Base-by-base conservation (phyloP, 768 basidiomycete species). In the Suillus discolor region DNA sequence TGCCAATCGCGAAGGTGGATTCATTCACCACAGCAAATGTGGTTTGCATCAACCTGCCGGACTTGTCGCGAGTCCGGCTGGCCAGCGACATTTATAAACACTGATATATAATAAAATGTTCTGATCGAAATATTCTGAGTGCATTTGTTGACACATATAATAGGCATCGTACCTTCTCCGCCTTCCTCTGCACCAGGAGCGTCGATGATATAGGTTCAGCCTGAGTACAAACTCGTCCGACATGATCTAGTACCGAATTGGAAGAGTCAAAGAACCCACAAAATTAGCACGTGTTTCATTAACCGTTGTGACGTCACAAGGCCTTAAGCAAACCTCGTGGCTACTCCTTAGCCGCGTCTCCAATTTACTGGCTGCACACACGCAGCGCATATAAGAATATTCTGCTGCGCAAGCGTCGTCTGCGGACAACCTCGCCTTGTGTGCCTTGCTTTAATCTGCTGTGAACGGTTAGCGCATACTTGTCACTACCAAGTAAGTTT, bases 361-460 rank as follows among this genome's bases (percentile, higher is more conserved):
- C 57, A 59, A 59, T 59, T 59, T 59, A 59, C 41, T 20, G 59
- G 59, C 59, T 41, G 41, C 59, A 44, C 59, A 42, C 59, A 60
- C 59, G 59, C 41, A 60, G 39, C 25, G 41, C 28, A 41, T 60
- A 42, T 60, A 42, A 41, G 31, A 60, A 60, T 20, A 51, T 51
- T 51, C 41, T 42, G 18, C 41, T 60, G 59, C 41, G 59, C 59
- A 60, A 60, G 41, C 59, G 25, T 60, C 41, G 25, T 60, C 59
- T 60, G 59, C 25, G 41, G 41, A 28, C 25, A 60, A 60, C 59
- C 59, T 60, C 59, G 11, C 59, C 59, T 42, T 60, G 59, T 60
- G 59, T 60, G 59, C 59, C 59, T 60, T 42, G 25, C 59, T 60
- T 60, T 60, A 60, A 60, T 28, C 59, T 60, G 28, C 28, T 60